Evolutionary conservation across 805 yeast genomes (phyloP), one percentile per base, ranked within the genome.

Genomic region (Candida khao-thaluensis): DNA sequence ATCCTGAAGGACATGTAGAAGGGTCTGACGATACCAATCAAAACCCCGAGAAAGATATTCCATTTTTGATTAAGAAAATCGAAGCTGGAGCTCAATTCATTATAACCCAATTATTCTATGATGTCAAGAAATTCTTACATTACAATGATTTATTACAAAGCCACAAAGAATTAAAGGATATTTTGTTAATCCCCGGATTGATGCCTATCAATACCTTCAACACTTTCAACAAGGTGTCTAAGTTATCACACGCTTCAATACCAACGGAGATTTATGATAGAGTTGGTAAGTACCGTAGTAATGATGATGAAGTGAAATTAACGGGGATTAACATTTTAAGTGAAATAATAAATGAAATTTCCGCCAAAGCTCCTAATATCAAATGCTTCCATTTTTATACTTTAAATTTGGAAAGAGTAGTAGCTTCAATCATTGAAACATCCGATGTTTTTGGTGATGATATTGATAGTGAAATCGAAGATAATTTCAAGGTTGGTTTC

Each of bases 1-100:
- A 91, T 60, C 96, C 99, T 7, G 99, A 91, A 58, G 99, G 99
- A 14, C 97, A 91, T 62, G 89, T 87, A 24, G 96, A 90, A 50
- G 91, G 95, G 10, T 73, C 88, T 1, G 86, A 82, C 50, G 72
- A 65, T 32, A 62, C 77, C 7, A 72, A 71, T 24, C 96, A 89
- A 58, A 76, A 79, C 51, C 79, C 82, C 1, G 56, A 58, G 16
- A 73, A 73, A 33, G 99, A 91, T 60, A 54, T 91, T 33, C 91
- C 93, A 5, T 88, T 62, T 55, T 72, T 93, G 60, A 76, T 80
- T 35, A 95, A 87, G 49, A 93, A 93, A 59, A 74, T 91, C 17
- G 74, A 81, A 42, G 97, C 98, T 1, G 99, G 99, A 30, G 99
- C 98, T 2, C 95, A 88, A 54, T 93, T 88, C 56, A 77, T 93